Evolutionary conservation across 495 filamentous ascomycete genomes (phyloP), one percentile per base, ranked within the genome.

Genomic region (Platismatia glauca): DNA sequence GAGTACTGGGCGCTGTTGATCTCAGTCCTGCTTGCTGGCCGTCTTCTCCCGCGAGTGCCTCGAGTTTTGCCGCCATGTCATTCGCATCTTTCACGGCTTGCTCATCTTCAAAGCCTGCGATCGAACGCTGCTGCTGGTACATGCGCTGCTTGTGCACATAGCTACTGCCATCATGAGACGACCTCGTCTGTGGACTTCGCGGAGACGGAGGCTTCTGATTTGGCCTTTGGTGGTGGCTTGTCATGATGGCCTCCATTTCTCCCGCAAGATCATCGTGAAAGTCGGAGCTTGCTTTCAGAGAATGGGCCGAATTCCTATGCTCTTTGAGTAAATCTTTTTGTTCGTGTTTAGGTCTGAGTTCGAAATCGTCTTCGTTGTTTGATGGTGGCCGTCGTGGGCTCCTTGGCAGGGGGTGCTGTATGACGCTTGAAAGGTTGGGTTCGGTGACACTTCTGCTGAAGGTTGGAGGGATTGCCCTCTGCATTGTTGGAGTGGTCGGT

Each of bases 141-240:
- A 70, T 70, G 22, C 68, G 68, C 43, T 70, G 68, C 53, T 68
- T 68, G 59, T 70, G 68, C 13, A 70, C 68, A 46, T 70, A 70
- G 68, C 68, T 70, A 46, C 62, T 67, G 27, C 68, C 68, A 39
- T 70, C 68, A 41, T 53, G 38, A 6, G 59, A 58, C 37, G 66
- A 39, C 46, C 58, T 53, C 37, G 29, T 53, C n/a, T 50, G 58
- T 11, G 46, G 33, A 58, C 50, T 58, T 31, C 27, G 64, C n/a
- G 65, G 60, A 33, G 60, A 44, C n/a, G 57, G 31, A 15, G 39
- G 39, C 2, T 59, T 33, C 13, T 60, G 57, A 57, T 22, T 59
- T n/a, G 59, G 31, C 15, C 22, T 65, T 24, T 41, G 55, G 9
- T 61, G 58, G 41, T 61, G 58, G 15, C 44, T 33, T 55, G 58